Evolutionary conservation across 1,284 basidiomycete genomes (phyloP).

Genomic region (Schizophyllum commune): DNA sequence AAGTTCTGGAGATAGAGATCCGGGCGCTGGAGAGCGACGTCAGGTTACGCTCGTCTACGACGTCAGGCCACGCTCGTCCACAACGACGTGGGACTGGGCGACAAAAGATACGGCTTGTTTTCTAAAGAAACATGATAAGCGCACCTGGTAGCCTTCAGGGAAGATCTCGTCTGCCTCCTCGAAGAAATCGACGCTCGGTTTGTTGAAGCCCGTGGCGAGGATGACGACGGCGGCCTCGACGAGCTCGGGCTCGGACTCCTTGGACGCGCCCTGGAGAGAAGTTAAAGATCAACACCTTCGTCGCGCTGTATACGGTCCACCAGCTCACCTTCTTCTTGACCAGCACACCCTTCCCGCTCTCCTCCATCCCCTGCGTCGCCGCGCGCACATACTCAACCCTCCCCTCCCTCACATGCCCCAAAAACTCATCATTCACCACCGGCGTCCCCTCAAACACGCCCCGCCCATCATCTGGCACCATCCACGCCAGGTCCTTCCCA

Average conservation of each 20-base stretch:
- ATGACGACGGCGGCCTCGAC: slow-evolving; percentile 50
- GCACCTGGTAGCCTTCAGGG: slow-evolving; percentile 46
- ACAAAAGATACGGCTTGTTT: too few species aligned
- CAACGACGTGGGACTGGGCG: too few species aligned
- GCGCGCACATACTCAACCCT: slow-evolving; percentile 47
- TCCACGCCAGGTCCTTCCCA: slow-evolving; percentile 29
- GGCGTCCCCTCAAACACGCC: slow-evolving; percentile 46
- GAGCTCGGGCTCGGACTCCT: slow-evolving; percentile 4
- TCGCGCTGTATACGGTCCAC: not conserved
- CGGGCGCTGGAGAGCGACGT: slow-evolving; percentile 27
- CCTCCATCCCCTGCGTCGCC: slow-evolving; percentile 13
- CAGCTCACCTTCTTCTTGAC: not conserved
- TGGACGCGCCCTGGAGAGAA: not conserved
- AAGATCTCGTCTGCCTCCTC: slow-evolving; percentile 41
- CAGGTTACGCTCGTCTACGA: not conserved
- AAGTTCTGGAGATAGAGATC: slow-evolving; percentile 62
- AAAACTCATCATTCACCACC: slow-evolving; percentile 51
- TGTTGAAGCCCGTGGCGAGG: slow-evolving; percentile 55
- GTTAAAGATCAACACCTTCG: not conserved
- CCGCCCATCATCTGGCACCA: slow-evolving; percentile 31
- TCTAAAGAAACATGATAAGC: too few species aligned
- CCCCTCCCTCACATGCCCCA: slow-evolving; percentile 42
- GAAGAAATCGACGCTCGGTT: slow-evolving; percentile 49
- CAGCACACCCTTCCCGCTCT: slow-evolving; percentile 1
- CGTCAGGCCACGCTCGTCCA: too few species aligned